These are phyloP conservation scores for Phyllostachys edulis DNA, from an alignment of 176 grass and related monocot species.

Conservation along the genomic window DNA sequence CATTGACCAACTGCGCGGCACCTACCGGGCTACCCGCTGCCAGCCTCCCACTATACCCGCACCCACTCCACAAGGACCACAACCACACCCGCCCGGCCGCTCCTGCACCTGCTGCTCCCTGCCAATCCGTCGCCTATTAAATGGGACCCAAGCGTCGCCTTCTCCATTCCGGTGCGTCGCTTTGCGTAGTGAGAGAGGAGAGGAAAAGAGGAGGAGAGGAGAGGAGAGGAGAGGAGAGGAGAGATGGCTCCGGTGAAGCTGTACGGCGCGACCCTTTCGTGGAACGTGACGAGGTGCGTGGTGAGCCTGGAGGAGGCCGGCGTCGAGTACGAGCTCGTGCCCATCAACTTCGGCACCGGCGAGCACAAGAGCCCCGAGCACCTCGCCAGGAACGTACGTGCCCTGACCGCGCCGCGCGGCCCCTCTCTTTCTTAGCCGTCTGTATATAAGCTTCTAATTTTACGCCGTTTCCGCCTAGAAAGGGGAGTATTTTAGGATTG, in stretches of 20 bases:
- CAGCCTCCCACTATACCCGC: not conserved
- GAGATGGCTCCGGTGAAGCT: constrained; percentile 60
- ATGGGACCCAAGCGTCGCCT: not conserved
- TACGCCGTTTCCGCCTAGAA: not conserved
- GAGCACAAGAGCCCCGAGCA: constrained; percentile 67
- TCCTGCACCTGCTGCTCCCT: not conserved
- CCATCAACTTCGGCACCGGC: constrained; percentile 54
- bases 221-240: too few species aligned
- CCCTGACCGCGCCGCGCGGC: too few species aligned
- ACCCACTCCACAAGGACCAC: not conserved
- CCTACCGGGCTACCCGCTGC: too few species aligned
- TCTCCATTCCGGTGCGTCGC: not conserved
- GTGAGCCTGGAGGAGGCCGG: constrained; percentile 56
- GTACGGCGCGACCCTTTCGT: constrained; percentile 54
- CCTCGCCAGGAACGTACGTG: constrained; percentile 58
- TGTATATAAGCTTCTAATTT: not conserved
- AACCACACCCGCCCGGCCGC: not conserved
- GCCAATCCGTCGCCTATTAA: constrained; percentile 30
- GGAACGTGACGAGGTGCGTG: constrained; percentile 53
- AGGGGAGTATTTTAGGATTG: not conserved
- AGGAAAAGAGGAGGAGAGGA: too few species aligned
- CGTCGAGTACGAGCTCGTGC: constrained; percentile 59
- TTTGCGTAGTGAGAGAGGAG: not conserved
- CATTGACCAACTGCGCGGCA: not conserved
- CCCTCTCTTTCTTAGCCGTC: not conserved